These are phyloP conservation scores for Nicotiana otophora DNA, from an alignment of 257 asterid genomes.

Conservation along the genomic window DNA sequence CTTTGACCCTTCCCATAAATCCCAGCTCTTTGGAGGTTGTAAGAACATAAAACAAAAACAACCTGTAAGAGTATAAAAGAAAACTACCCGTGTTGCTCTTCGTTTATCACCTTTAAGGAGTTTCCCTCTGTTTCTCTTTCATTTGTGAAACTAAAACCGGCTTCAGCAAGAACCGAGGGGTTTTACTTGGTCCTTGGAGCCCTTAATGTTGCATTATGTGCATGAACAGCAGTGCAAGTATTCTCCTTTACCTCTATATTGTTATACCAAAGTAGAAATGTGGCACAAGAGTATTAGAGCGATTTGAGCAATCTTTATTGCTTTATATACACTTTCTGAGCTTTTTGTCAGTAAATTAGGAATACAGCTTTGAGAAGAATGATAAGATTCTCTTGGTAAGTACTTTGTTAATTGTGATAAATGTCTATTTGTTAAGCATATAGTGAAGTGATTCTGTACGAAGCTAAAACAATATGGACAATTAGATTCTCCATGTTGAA, in stretches of 20 bases:
- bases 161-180: neutral
- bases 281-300: neutral
- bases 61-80: neutral
- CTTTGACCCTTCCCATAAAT: neutral
- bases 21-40: neutral
- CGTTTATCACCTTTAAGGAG: neutral
- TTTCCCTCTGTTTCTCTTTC: neutral
- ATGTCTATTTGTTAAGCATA: neutral
- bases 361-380: neutral
- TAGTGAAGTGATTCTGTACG: neutral
- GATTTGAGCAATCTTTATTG: neutral
- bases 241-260: neutral
- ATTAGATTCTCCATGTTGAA: neutral
- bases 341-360: neutral
- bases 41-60: neutral
- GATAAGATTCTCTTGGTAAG: slow-evolving; percentile 1
- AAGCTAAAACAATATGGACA: neutral
- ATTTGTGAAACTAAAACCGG: neutral
- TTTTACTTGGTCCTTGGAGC: neutral
- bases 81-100: neutral
- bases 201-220: neutral
- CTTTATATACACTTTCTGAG: neutral
- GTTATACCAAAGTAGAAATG: neutral
- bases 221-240: neutral
- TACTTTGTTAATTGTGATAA: neutral